These are phyloP conservation scores for Taphrina communis DNA, from an alignment of 1,139 yeast species.

Conservation along the genomic window DNA sequence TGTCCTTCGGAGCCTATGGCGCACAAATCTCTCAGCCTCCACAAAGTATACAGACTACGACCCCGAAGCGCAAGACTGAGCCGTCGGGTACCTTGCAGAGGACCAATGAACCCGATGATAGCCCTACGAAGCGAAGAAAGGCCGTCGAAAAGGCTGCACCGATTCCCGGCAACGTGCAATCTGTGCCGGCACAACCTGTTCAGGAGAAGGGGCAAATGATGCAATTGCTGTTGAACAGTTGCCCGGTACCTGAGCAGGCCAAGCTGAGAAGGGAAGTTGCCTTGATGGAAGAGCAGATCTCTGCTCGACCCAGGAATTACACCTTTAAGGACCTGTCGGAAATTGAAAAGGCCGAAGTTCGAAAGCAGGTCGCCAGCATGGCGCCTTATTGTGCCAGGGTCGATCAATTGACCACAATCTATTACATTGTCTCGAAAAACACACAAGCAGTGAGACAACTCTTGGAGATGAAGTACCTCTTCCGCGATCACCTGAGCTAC, in stretches of 20 bases:
- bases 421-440: constrained; percentile 36
- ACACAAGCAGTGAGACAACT: constrained; percentile 33
- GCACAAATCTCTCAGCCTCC: background rate
- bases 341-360: constrained; percentile 27
- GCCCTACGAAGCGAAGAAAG: constrained; percentile 30
- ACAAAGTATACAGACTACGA: background rate
- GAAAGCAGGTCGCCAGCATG: constrained; percentile 27
- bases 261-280: constrained; percentile 28
- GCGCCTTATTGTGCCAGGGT: constrained; percentile 22
- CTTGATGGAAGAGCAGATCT: constrained; percentile 28
- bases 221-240: constrained; percentile 22
- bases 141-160: background rate
- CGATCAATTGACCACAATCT: constrained; percentile 34
- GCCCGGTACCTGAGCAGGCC: constrained; percentile 30
- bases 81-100: background rate
- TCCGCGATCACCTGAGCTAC: constrained; percentile 28
- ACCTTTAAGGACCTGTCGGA: constrained; percentile 29
- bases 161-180: background rate
- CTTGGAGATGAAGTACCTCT: constrained; percentile 39
- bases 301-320: constrained; percentile 18
- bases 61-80: constrained; percentile 15
- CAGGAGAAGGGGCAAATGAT: constrained; percentile 33
- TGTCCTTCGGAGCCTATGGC: background rate
- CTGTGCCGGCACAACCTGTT: background rate
- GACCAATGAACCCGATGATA: constrained; percentile 8